These are phyloP conservation scores for Amanita rubescens DNA, from an alignment of 768 basidiomycete species.

Conservation along the genomic window DNA sequence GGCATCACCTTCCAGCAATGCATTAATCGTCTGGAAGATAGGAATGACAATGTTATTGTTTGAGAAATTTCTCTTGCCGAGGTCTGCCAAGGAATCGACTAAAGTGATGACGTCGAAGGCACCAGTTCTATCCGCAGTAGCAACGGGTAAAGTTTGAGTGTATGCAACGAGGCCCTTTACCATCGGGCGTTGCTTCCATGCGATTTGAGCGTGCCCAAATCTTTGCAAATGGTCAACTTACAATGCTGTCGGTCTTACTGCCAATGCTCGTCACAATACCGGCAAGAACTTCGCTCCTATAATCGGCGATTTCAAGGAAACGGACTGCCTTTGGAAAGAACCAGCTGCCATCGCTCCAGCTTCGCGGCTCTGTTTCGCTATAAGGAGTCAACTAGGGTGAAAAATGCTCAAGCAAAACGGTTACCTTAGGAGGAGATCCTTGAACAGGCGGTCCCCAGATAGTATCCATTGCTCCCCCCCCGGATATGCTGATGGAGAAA, in stretches of 20 bases:
- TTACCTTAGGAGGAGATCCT: slow-evolving; percentile 47
- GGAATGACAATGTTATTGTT: slow-evolving; percentile 80
- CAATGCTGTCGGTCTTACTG: slow-evolving; percentile 80
- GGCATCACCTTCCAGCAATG: slow-evolving; percentile 63
- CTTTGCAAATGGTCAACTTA: slow-evolving; percentile 29
- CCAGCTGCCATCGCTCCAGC: slow-evolving; percentile 71
- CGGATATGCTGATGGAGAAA: slow-evolving; percentile 35
- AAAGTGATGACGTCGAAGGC: slow-evolving; percentile 46
- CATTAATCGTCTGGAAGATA: slow-evolving; percentile 64
- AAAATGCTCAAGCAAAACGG: not conserved
- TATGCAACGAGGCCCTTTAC: slow-evolving; percentile 55
- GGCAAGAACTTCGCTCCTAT: slow-evolving; percentile 52
- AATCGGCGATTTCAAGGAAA: slow-evolving; percentile 54
- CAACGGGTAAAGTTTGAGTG: slow-evolving; percentile 43
- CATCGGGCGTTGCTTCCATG: slow-evolving; percentile 57
- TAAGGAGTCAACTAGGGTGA: slow-evolving; percentile 8
- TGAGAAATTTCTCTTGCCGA: slow-evolving; percentile 44
- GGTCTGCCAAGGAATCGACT: slow-evolving; percentile 47
- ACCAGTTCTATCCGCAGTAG: slow-evolving; percentile 14
- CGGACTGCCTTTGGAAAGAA: slow-evolving; percentile 68
- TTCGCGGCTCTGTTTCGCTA: slow-evolving; percentile 29
- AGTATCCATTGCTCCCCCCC: slow-evolving; percentile 44
- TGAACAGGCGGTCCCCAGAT: slow-evolving; percentile 37
- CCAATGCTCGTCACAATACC: slow-evolving; percentile 77
- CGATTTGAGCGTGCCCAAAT: not conserved